Evolutionary conservation across 495 filamentous ascomycete species (phyloP), one percentile per base, ranked within the genome.

Genomic region (Bacidia gigantensis): DNA sequence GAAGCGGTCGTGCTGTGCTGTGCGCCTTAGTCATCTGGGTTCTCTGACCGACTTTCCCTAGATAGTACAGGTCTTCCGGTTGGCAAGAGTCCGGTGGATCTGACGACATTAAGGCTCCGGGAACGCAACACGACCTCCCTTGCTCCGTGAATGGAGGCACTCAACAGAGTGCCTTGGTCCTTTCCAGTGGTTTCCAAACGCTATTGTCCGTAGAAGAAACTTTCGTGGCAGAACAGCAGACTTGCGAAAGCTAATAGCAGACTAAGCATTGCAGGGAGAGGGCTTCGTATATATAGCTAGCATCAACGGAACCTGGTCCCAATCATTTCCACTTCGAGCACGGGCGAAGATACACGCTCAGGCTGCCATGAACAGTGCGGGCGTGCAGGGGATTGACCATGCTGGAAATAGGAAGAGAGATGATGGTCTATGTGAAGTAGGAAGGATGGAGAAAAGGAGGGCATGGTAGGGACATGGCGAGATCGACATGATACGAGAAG

Each of bases 1-100:
- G 26, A n/a, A 20, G 11, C 18, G 47, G 47, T 25, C 26, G 26
- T 3, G 25, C n/a, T 23, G 47, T 11, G 38, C 38, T 22, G 26
- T 50, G 47, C 12, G 26, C 25, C 32, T 26, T 50, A 2, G 47
- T 50, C 47, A 50, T 18, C 47, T n/a, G 47, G 26, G 47, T 50
- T n/a, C 29, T 50, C 12, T 50, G 47, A 17, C 47, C 47, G 23
- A 29, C 46, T 7, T 29, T 1, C 12, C 22, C 3, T 14, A 38
- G 24, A 23, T 38, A 38, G 32, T 38, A 50, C 14, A 29, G 9
- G 12, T n/a, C 47, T 38, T 50, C 47, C 18, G 47, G 47, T 22
- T 50, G 25, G 9, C 25, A 35, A 35, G 47, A 38, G 2, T 3
- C 10, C 26, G 47, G 47, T 3, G 41, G 14, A 44, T 50, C 26